Conservation (phyloP, 768 basidiomycete species). For the Naematelia encephala region DNA sequence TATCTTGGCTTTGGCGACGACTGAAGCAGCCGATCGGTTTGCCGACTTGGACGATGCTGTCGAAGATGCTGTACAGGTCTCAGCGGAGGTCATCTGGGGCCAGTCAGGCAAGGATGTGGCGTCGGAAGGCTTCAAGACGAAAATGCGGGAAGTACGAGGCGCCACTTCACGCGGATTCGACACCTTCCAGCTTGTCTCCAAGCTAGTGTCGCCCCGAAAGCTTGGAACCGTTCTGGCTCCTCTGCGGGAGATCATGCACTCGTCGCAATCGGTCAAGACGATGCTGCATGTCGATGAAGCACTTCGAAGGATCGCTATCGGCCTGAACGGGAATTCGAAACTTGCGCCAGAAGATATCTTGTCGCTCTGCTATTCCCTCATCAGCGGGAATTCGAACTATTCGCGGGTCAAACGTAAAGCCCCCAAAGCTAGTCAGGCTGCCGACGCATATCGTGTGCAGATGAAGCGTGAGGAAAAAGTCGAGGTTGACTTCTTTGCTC, state of each 20-base stretch:
- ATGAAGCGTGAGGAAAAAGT: constrained; percentile 63
- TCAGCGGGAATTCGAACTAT: constrained; percentile 86
- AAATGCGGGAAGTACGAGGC: constrained; percentile 82
- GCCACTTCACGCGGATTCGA: constrained; percentile 82
- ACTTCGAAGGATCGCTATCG: constrained; percentile 72
- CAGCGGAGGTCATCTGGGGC: constrained; percentile 88
- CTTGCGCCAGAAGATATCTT: constrained; percentile 69
- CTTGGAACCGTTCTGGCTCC: constrained; percentile 75
- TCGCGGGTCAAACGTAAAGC: constrained; percentile 59
- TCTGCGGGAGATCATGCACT: constrained; percentile 75
- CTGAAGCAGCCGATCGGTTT: constrained; percentile 57
- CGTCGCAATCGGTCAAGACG: constrained; percentile 73
- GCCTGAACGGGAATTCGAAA: constrained; percentile 76
- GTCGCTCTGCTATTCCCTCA: constrained; percentile 78
- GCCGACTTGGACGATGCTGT: constrained; percentile 70
- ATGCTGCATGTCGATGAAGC: constrained; percentile 86
- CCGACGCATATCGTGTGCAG: constrained; percentile 71
- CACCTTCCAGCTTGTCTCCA: constrained; percentile 75
- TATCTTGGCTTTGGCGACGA: constrained; percentile 74
- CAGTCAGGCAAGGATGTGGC: constrained; percentile 85
- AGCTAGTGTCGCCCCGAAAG: constrained; percentile 69
- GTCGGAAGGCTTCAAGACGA: constrained; percentile 87
- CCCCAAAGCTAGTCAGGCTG: constrained; percentile 48
- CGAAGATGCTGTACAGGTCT: constrained; percentile 72
- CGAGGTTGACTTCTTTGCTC: constrained; percentile 68